Evolutionary conservation across 2,329 filamentous ascomycete genomes (phyloP), one percentile per base, ranked within the genome.

Genomic region (Teratosphaeria zuluensis): DNA sequence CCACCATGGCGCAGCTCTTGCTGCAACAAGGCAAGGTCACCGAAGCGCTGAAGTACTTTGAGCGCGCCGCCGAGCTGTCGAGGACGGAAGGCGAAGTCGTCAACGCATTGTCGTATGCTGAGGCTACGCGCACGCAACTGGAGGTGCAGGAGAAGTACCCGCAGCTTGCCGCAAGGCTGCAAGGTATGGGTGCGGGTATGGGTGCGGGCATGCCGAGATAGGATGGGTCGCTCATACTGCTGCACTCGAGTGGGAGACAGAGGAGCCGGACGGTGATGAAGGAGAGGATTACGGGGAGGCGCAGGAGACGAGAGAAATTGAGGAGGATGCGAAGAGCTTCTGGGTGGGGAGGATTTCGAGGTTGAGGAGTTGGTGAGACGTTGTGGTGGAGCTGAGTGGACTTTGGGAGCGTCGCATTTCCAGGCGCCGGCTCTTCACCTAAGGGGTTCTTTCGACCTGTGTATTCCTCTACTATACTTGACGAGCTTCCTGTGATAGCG

Each of bases 1-100:
- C 94, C 56, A 99, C 94, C 57, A 96, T 99, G 90, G 94, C 94
- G 11, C 94, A 99, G 76, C 84, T 99, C 51, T 86, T 99, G 56
- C 84, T 99, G 38, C 94, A 99, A 75, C 94, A 97, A 80, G 94
- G 94, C 75, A 96, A 96, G 79, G 92, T 99, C 59, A 89, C 88
- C 38, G 90, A 96, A 63, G 94, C 94, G 0, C 85, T 99, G 65
- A 90, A 88, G 76, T 97, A 97, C 80, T 99, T 99, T 72, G 92
- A 97, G 80, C 88, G 90, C 61, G 94, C 94, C 1, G 94, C 92
- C 31, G 92, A 97, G 77, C 85, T 99, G 56, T 92, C 91, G 53
- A 83, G 94, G 68, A 99, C 94, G 35, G 92, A 96, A 70, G 90
- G 89, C 61, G 94, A 99, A 78, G 92, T 97, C 63, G 85, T 97